Percentiles rank a stretch among this genome's conserved stretches.
Conservation (phyloP, 805 yeast species). For the Lachancea waltii region DNA sequence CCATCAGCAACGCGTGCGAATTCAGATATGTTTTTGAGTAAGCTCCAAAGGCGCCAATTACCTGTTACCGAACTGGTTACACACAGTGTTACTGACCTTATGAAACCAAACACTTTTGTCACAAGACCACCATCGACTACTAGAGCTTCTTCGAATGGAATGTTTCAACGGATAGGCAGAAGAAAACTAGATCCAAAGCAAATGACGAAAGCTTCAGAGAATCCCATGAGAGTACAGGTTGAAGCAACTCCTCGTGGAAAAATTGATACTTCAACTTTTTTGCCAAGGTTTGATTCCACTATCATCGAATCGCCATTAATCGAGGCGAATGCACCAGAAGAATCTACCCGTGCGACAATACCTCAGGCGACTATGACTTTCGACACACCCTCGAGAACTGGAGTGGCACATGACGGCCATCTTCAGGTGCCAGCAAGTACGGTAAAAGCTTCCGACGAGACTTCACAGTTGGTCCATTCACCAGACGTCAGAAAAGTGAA, state of each 20-base stretch:
- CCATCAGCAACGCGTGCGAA: constrained; percentile 21
- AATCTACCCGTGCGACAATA: too few relatives aligned
- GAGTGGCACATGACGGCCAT: background rate
- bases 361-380: too few relatives aligned
- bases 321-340: background rate
- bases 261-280: background rate
- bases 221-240: constrained; percentile 18
- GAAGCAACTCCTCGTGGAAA: constrained; percentile 27
- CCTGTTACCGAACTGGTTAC: constrained; percentile 18
- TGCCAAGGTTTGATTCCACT: background rate
- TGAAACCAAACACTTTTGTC: background rate
- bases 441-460: background rate
- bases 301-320: constrained; percentile 6
- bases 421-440: constrained; percentile 6
- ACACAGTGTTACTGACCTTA: constrained; percentile 1
- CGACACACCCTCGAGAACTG: background rate
- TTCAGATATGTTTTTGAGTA: constrained; percentile 27
- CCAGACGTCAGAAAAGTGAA: constrained; percentile 13
- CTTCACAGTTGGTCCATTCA: background rate
- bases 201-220: background rate
- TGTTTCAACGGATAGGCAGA: constrained; percentile 30
- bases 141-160: constrained; percentile 3
- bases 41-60: constrained; percentile 27
- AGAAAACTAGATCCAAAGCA: constrained; percentile 12
- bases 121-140: background rate